Conservation (phyloP, 2,329 filamentous ascomycete species). For the Cladophialophora yegresii region DNA sequence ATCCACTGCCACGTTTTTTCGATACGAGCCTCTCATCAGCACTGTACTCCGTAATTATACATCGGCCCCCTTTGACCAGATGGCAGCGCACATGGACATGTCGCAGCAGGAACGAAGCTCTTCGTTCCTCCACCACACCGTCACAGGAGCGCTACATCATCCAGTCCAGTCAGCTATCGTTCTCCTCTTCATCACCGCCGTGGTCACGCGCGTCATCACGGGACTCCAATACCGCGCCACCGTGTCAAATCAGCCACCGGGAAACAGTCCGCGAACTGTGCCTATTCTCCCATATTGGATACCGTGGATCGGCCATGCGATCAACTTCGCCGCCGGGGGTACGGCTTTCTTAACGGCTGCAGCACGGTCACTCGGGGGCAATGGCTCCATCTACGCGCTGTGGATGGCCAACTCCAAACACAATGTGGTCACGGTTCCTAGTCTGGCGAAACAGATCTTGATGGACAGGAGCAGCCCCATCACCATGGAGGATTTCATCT, state of each 20-base stretch:
- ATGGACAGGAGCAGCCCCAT: slow-evolving; percentile 37
- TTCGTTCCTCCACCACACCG: slow-evolving; percentile 15
- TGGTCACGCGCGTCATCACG: slow-evolving; percentile 45
- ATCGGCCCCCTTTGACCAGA: neutral
- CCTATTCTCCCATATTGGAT: slow-evolving; percentile 62
- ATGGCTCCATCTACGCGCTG: slow-evolving; percentile 29
- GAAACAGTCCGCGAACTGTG: slow-evolving; percentile 41
- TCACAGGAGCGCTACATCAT: slow-evolving; percentile 11
- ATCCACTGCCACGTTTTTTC: neutral
- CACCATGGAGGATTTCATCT: slow-evolving; percentile 40
- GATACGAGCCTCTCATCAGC: no score
- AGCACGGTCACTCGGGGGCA: slow-evolving; percentile 25
- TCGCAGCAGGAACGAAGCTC: slow-evolving; percentile 3
- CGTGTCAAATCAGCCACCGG: slow-evolving; percentile 36
- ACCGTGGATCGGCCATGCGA: slow-evolving; percentile 58
- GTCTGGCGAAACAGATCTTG: slow-evolving; percentile 49
- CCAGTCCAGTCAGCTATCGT: slow-evolving; percentile 18
- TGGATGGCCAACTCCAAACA: slow-evolving; percentile 48
- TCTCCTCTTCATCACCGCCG: slow-evolving; percentile 35
- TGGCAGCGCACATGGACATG: slow-evolving; percentile 6
- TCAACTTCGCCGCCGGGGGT: slow-evolving; percentile 45
- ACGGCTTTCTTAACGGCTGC: slow-evolving; percentile 15
- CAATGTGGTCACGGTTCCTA: slow-evolving; percentile 54
- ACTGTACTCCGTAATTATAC: no score
- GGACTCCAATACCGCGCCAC: slow-evolving; percentile 38